Base-by-base conservation (phyloP, 139 green algal species). In the Asterochloris erici region DNA sequence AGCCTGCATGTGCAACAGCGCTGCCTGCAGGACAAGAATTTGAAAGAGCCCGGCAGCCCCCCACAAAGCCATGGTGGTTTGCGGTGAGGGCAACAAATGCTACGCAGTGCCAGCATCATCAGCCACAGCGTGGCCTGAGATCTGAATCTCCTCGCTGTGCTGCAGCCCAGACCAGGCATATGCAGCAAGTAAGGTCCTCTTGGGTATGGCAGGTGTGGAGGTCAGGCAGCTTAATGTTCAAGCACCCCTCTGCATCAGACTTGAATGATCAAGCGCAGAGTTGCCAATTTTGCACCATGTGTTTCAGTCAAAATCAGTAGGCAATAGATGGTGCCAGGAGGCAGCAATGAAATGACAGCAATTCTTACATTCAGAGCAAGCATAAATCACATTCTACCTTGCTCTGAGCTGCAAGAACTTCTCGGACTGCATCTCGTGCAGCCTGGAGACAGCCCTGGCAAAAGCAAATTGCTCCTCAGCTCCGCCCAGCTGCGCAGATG, bases 391-490 rank as follows among this genome's bases (percentile, higher is more conserved):
- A 54, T 54, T 54, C 38, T 54, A 54, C 38, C 38, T 54, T 54
- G 38, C 38, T 26, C 77, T 62, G 15, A 63, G 73, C 10, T 28
- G 14, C 26, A 81, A 14, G 16, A 73, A 81, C 19, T 62, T 71
- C 14, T 81, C 28, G 28, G 63, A 73, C 26, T 81, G 77, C 91
- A 96, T 96, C 83, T 96, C 93, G 63, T 93, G 84, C 71, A 96
- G 85, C 64, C 92, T 86, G 9, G 87, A 95, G 54, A 96, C 90
- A 0, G 93, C 93, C 17, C 94, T 86, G 14, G 47, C 77, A 84
- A 98, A 97, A 0, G 94, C 94, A 84, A 98, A 96, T 16, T 86
- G 84, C 89, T 97, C 93, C 82, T 97, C 92, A 64, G 83, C 66
- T 6, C 93, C 93, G 0, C 92, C 92, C 60, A 96, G 81, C 63